These are phyloP conservation scores for Calocera viscosa DNA, from an alignment of 768 basidiomycete genomes.

Conservation along the genomic window DNA sequence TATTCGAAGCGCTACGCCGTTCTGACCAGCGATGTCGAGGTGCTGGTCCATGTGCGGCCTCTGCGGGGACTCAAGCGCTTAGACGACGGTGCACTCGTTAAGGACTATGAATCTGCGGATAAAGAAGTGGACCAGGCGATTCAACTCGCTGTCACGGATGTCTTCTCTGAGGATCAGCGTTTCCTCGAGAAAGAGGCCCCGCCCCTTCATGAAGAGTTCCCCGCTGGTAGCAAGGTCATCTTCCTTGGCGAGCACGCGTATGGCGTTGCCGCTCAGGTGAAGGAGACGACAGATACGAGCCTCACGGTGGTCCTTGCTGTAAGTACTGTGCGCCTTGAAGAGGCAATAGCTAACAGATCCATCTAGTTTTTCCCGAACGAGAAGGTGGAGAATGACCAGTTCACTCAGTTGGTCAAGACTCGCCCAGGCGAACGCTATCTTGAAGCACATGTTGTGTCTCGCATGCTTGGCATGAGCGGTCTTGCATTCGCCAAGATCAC, in stretches of 20 bases:
- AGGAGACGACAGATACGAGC: conserved; percentile 50
- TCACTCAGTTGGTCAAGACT: conserved; percentile 51
- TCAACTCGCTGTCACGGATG: conserved; percentile 71
- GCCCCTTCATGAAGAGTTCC: conserved; percentile 77
- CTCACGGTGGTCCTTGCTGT: conserved; percentile 85
- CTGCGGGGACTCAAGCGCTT: conserved; percentile 85
- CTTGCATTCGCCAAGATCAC: conserved; percentile 81
- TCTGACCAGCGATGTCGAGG: conserved; percentile 65
- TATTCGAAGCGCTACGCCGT: conserved; percentile 88
- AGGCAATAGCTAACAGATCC: not conserved
- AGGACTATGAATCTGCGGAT: conserved; percentile 77
- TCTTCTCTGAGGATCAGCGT: conserved; percentile 79
- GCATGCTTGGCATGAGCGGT: conserved; percentile 58
- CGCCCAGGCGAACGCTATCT: conserved; percentile 47
- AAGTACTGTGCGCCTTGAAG: conserved; percentile 19
- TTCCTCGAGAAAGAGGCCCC: conserved; percentile 72
- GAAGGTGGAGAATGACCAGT: conserved; percentile 60
- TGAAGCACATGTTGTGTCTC: conserved; percentile 67
- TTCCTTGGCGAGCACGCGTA: conserved; percentile 93
- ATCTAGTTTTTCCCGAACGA: conserved; percentile 81
- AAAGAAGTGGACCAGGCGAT: conserved; percentile 78
- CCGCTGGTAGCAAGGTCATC: conserved; percentile 80
- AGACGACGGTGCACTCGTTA: conserved; percentile 81
- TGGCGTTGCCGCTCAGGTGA: conserved; percentile 88
- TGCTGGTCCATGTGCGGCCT: conserved; percentile 78